Percentiles rank a stretch among this genome's conserved stretches.
Conservation (phyloP, 2,329 filamentous ascomycete species). For the Exserohilum rostratum region DNA sequence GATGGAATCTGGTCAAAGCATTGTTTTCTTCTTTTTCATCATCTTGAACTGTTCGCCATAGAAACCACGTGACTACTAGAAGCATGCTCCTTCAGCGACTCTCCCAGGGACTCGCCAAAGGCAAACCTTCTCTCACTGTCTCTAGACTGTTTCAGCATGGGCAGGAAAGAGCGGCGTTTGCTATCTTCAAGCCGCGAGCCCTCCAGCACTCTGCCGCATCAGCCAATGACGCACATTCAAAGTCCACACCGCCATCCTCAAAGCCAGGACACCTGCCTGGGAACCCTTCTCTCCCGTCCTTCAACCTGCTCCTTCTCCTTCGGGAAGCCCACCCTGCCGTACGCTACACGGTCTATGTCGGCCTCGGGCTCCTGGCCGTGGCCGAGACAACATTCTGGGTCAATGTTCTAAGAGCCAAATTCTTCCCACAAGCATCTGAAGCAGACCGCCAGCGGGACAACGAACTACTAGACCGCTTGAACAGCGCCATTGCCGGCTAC, state of each 20-base stretch:
- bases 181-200: not conserved
- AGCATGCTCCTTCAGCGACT: not conserved
- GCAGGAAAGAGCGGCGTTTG: not conserved
- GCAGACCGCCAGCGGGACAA: conserved; percentile 23
- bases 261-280: not conserved
- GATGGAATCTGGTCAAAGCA: not conserved
- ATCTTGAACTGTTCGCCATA: not conserved
- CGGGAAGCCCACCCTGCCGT: conserved; percentile 17
- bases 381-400: conserved; percentile 40
- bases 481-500: conserved; percentile 16
- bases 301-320: conserved; percentile 28
- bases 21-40: not conserved
- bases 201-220: not conserved
- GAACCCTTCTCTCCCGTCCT: conserved; percentile 11
- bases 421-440: conserved; percentile 23
- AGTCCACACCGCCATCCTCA: not conserved
- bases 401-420: conserved; percentile 34
- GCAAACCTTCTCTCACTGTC: not conserved
- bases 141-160: not conserved
- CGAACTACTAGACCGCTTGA: conserved; percentile 15
- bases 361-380: conserved; percentile 26
- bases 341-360: conserved; percentile 35
- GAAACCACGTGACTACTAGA: not conserved
- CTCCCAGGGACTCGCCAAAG: not conserved
- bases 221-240: not conserved